Evolutionary conservation across 352 stramenopile genomes (phyloP).

Genomic region (Phytophthora fragariaefolia): DNA sequence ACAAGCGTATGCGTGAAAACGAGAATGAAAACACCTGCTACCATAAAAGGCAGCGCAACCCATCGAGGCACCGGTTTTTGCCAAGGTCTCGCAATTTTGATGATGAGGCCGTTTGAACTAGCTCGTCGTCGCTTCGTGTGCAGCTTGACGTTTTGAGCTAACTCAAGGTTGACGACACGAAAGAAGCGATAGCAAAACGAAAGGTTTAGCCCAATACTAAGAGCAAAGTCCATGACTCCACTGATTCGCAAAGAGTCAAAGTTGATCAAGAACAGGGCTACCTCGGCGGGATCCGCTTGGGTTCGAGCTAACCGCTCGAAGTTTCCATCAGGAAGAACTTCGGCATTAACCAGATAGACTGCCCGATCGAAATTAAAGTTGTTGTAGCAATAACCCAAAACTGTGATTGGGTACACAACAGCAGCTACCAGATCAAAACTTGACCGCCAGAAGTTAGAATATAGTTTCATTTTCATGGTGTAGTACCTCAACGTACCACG

Average conservation of each 20-base stretch:
- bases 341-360: slow-evolving; percentile 27
- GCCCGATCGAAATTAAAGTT: slow-evolving; percentile 40
- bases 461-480: background rate
- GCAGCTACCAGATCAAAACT: slow-evolving; percentile 48
- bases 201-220: slow-evolving; percentile 41
- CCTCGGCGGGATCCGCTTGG: slow-evolving; percentile 33
- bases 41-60: slow-evolving; percentile 22
- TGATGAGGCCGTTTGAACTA: background rate
- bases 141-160: slow-evolving; percentile 7
- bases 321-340: slow-evolving; percentile 29
- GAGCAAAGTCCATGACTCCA: slow-evolving; percentile 34
- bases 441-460: background rate
- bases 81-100: background rate
- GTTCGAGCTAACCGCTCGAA: slow-evolving; percentile 42
- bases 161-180: slow-evolving; percentile 18
- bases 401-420: slow-evolving; percentile 33
- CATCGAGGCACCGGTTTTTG: slow-evolving; percentile 20
- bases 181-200: slow-evolving; percentile 47
- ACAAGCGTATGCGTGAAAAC: slow-evolving; percentile 20
- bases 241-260: slow-evolving; percentile 45
- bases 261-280: slow-evolving; percentile 37
- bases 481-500: slow-evolving; percentile 11
- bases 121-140: background rate
- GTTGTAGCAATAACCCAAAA: slow-evolving; percentile 31
- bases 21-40: background rate